These are phyloP conservation scores for Hansenula lynferdii DNA, from an alignment of 1,139 yeast genomes.

Conservation along the genomic window DNA sequence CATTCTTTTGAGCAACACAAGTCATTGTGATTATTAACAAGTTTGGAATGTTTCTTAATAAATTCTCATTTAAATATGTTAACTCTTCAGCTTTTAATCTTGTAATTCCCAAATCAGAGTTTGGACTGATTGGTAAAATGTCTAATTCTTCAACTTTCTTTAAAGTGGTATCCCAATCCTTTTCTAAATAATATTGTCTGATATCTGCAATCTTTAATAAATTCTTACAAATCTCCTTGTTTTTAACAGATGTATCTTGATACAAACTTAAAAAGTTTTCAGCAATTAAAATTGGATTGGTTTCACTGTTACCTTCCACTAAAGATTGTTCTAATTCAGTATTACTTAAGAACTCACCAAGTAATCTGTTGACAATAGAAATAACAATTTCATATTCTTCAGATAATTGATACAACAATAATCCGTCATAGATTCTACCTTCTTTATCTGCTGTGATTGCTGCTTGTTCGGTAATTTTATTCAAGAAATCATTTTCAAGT, in stretches of 20 bases:
- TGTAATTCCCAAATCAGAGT: constrained; percentile 27
- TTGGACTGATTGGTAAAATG: constrained; percentile 55
- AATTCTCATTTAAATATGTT: constrained; percentile 58
- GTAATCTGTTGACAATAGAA: constrained; percentile 62
- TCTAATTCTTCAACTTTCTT: constrained; percentile 52
- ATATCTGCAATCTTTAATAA: constrained; percentile 66
- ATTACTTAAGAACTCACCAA: constrained; percentile 75
- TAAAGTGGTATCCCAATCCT: constrained; percentile 61
- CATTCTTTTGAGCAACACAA: constrained; percentile 59
- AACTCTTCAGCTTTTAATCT: constrained; percentile 52
- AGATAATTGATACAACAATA: constrained; percentile 79
- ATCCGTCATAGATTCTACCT: constrained; percentile 84
- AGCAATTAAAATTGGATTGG: constrained; percentile 47
- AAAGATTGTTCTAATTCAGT: constrained; percentile 70
- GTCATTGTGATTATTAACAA: constrained; percentile 80
- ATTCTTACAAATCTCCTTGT: constrained; percentile 58
- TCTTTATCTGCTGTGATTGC: constrained; percentile 90
- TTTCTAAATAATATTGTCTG: constrained; percentile 52
- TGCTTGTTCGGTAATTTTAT: constrained; percentile 75
- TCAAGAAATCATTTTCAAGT: constrained; percentile 51
- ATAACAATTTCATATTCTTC: constrained; percentile 90
- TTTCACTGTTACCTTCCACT: constrained; percentile 31
- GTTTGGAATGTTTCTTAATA: constrained; percentile 77
- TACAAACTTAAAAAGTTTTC: constrained; percentile 49
- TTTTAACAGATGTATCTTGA: constrained; percentile 41